Evolutionary conservation across 2,329 filamentous ascomycete species (phyloP).

Genomic region (Cytospora leucostoma): DNA sequence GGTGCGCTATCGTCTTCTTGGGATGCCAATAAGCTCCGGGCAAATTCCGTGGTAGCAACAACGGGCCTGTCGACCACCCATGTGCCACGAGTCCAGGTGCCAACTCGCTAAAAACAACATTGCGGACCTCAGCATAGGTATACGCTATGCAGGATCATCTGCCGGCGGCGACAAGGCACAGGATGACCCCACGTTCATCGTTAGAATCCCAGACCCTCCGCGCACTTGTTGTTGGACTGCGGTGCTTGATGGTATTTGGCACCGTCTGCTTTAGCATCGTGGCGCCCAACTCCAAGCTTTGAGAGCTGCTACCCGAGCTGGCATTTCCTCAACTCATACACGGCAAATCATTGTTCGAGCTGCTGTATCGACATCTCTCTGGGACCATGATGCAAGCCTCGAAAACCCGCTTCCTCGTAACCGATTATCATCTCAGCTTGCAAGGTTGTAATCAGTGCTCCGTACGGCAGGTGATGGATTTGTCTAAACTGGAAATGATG

Average conservation of each 20-base stretch:
- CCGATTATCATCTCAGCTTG: background rate
- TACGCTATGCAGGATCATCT: background rate
- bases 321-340: background rate
- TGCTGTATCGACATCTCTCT: background rate
- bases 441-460: background rate
- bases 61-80: background rate
- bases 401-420: constrained; percentile 2
- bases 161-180: background rate
- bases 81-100: background rate
- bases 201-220: background rate
- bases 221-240: background rate
- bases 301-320: background rate
- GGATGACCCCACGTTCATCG: background rate
- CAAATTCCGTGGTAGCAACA: background rate
- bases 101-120: background rate
- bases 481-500: background rate
- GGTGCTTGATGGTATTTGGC: background rate
- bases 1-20: background rate
- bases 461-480: background rate
- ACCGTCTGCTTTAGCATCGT: background rate
- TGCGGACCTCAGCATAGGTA: background rate
- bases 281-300: background rate
- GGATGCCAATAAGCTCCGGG: background rate
- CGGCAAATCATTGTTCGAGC: background rate
- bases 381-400: background rate